These are phyloP conservation scores for Pythium grandisporangium DNA, from an alignment of 352 stramenopile genomes.

Conservation along the genomic window DNA sequence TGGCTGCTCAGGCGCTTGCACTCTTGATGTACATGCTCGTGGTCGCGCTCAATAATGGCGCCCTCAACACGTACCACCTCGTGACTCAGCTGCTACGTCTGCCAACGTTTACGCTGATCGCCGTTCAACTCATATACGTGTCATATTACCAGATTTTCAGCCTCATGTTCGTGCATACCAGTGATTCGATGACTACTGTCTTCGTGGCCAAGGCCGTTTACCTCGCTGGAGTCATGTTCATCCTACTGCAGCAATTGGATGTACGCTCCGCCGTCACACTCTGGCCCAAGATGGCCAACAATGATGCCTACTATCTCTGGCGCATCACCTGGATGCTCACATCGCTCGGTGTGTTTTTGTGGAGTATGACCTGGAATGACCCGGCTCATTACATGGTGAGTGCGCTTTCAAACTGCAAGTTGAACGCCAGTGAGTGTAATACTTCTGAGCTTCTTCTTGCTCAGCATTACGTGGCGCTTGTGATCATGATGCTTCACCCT, in stretches of 20 bases:
- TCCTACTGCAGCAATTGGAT: constrained; percentile 25
- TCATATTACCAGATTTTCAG: constrained; percentile 34
- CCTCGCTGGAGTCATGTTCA: constrained; percentile 18
- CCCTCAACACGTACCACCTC: constrained; percentile 18
- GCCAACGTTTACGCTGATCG: constrained; percentile 25
- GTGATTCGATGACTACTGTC: constrained; percentile 7
- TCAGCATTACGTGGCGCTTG: constrained; percentile 20
- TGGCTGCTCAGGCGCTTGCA: constrained; percentile 22
- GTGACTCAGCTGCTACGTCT: constrained; percentile 22
- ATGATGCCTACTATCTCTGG: constrained; percentile 24
- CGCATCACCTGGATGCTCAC: constrained; percentile 24
- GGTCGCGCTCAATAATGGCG: constrained; percentile 13
- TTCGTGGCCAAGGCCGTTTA: constrained; percentile 27
- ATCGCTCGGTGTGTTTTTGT: constrained; percentile 17
- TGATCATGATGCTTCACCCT: constrained; percentile 17
- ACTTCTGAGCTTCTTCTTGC: constrained; percentile 6
- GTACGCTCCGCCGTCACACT: constrained; percentile 22
- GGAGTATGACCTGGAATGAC: constrained; percentile 13
- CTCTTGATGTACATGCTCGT: constrained; percentile 22
- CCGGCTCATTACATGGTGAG: constrained; percentile 14
- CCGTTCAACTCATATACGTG: constrained; percentile 24
- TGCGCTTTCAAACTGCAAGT: constrained; percentile 8
- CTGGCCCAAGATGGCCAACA: constrained; percentile 32
- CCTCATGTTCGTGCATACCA: constrained; percentile 17
- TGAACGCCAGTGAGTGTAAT: constrained; percentile 21